Conservation (phyloP, 2,329 filamentous ascomycete genomes). For the Neobulgaria alba region DNA sequence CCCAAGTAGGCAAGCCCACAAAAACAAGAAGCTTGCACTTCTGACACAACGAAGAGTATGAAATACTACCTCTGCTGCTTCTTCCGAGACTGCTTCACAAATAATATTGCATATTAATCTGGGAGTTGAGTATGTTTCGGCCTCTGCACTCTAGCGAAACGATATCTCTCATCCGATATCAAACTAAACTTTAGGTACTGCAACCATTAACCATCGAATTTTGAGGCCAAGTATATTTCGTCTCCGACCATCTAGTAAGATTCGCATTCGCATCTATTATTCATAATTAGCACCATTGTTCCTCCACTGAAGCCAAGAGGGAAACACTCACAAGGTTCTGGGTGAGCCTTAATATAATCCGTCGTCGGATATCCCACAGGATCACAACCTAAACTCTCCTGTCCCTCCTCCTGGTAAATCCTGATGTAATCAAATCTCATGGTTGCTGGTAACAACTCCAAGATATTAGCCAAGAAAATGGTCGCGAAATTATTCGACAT, state of each 20-base stretch:
- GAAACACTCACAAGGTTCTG: slow-evolving; percentile 41
- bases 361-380: slow-evolving; percentile 59
- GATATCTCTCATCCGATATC: too few relatives aligned
- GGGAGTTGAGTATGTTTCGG: too few relatives aligned
- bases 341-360: slow-evolving; percentile 54
- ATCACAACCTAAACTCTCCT: slow-evolving; percentile 55
- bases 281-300: slow-evolving; percentile 7
- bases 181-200: slow-evolving; percentile 24
- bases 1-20: too few relatives aligned
- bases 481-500: slow-evolving; percentile 59
- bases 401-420: slow-evolving; percentile 57
- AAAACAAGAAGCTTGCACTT: too few relatives aligned
- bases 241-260: slow-evolving; percentile 47
- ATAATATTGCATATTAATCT: too few relatives aligned
- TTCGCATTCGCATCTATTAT: slow-evolving; percentile 45
- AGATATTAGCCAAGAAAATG: slow-evolving; percentile 49
- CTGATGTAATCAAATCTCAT: slow-evolving; percentile 64
- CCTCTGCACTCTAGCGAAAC: too few relatives aligned
- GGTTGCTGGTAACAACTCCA: slow-evolving; percentile 48
- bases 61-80: too few relatives aligned
- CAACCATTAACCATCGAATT: slow-evolving; percentile 54
- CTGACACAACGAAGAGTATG: too few relatives aligned
- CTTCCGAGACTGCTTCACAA: too few relatives aligned
- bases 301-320: not conserved
- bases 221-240: slow-evolving; percentile 50